Percentiles rank a stretch among this genome's conserved stretches.
Evolutionary conservation across 305 asterid genomes (phyloP).

Genomic region (Nicotiana rustica): DNA sequence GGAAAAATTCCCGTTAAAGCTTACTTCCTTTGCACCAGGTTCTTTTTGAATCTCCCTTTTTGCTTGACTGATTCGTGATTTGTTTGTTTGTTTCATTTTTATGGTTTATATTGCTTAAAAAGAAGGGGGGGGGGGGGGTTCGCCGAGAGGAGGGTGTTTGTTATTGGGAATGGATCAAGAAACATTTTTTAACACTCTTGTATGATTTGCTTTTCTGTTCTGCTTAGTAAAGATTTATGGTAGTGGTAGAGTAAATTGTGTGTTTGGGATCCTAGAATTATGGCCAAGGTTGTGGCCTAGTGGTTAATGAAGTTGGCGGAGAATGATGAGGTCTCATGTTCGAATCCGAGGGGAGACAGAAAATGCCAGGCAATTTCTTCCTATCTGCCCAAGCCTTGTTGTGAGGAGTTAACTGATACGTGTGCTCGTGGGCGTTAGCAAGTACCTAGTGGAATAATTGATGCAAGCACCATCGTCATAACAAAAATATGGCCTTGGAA

Average conservation of each 20-base stretch:
- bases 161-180: constrained; percentile 1
- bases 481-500: background rate
- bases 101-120: background rate
- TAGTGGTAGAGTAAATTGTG: constrained; percentile 30
- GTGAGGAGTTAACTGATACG: background rate
- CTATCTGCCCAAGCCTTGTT: background rate
- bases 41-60: constrained; percentile 29
- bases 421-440: too few species aligned
- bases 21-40: constrained; percentile 90
- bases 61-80: background rate
- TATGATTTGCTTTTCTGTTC: background rate
- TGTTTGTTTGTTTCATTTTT: background rate
- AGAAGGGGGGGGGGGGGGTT: background rate
- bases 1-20: constrained; percentile 84
- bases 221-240: background rate
- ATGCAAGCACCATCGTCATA: too few species aligned
- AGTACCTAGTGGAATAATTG: too few species aligned
- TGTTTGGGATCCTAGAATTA: background rate
- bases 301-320: background rate
- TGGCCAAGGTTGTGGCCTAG: background rate
- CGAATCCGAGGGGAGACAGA: background rate
- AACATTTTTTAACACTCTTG: background rate
- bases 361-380: background rate
- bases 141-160: background rate
- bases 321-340: background rate